Evolutionary conservation across 768 basidiomycete genomes (phyloP).

Genomic region (Boletus reticuloceps): DNA sequence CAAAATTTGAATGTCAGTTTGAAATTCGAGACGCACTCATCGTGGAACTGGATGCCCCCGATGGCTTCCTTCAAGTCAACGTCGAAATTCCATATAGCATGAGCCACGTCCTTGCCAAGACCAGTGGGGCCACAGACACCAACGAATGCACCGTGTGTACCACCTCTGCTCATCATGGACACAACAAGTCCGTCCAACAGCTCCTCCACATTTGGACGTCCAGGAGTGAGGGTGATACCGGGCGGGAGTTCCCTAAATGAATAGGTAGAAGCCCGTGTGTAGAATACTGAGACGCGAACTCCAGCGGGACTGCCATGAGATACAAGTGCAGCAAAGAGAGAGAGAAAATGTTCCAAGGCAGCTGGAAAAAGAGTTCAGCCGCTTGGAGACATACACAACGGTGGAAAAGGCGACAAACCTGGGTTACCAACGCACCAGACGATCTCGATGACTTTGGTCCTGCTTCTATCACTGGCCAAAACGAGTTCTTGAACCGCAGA

Average conservation of each 20-base stretch:
- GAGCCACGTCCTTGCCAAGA: slow-evolving; percentile 34
- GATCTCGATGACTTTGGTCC: slow-evolving; percentile 59
- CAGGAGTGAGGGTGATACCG: slow-evolving; percentile 45
- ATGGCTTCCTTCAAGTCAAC: slow-evolving; percentile 23
- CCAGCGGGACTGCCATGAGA: slow-evolving; percentile 40
- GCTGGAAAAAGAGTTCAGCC: slow-evolving; percentile 28
- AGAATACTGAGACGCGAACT: slow-evolving; percentile 52
- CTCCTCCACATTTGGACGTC: slow-evolving; percentile 49
- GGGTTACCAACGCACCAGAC: slow-evolving; percentile 64
- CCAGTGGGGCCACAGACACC: slow-evolving; percentile 41
- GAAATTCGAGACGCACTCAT: slow-evolving; percentile 31
- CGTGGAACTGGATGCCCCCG: slow-evolving; percentile 39
- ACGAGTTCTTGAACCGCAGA: slow-evolving; percentile 65
- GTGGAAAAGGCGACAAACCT: slow-evolving; percentile 30
- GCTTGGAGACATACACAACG: neutral
- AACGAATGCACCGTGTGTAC: slow-evolving; percentile 35
- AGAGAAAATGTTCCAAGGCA: slow-evolving; percentile 45
- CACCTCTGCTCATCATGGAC: slow-evolving; percentile 37
- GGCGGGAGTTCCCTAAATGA: slow-evolving; percentile 25
- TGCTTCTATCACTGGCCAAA: slow-evolving; percentile 41
- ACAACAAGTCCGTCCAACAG: slow-evolving; percentile 44
- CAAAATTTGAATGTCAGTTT: neutral
- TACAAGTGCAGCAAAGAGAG: slow-evolving; percentile 45
- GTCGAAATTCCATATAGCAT: slow-evolving; percentile 31
- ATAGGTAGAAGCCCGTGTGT: slow-evolving; percentile 43